Base-by-base conservation (phyloP, 768 basidiomycete genomes). In the Boletus rubroflammeus region DNA sequence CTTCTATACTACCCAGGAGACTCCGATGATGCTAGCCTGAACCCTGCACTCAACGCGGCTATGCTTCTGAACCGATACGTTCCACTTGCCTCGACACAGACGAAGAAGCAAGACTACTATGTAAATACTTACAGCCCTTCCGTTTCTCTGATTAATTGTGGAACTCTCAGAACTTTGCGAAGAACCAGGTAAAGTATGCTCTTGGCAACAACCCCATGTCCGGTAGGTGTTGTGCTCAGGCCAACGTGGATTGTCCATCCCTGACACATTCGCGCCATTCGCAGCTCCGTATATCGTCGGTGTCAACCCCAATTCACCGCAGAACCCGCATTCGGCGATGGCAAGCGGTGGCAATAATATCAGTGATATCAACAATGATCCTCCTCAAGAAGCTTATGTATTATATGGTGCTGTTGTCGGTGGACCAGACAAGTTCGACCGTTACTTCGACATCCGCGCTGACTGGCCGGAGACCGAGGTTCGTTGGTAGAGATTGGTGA, bases 381-480 rank as follows among this genome's bases (percentile, higher is more conserved):
- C 93, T 2, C 74, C 73, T 10, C 72, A 83, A 54, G 87, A 90
- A 67, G 82, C 86, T 0, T 82, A 93, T 67, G 77, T 90, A 2
- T 71, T 97, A 9, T 95, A 93, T 63, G 94, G 94, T 29, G 93
- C 86, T 23, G 82, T 94, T 26, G 80, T 96, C 14, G 95, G 95
- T 41, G 95, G 94, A 29, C 94, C 94, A 0, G 82, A 90, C 63
- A 76, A 75, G 54, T 75, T 80, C 25, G 94, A 90, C 66, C 76
- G 78, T 25, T 97, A 81, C 72, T 95, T 80, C 67, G 89, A 97
- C 64, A 85, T 93, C 55, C 83, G 95, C 36, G 85, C 80, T 53
- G 93, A 96, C 67, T 96, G 92, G 90, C 86, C 86, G 1, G 80
- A 96, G 72, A 88, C 85, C 17, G 94, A 97, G 80, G 86, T 88